These are phyloP conservation scores for Backusella sp. DNA, from an alignment of 192 early-diverging fungal genomes.

Conservation along the genomic window DNA sequence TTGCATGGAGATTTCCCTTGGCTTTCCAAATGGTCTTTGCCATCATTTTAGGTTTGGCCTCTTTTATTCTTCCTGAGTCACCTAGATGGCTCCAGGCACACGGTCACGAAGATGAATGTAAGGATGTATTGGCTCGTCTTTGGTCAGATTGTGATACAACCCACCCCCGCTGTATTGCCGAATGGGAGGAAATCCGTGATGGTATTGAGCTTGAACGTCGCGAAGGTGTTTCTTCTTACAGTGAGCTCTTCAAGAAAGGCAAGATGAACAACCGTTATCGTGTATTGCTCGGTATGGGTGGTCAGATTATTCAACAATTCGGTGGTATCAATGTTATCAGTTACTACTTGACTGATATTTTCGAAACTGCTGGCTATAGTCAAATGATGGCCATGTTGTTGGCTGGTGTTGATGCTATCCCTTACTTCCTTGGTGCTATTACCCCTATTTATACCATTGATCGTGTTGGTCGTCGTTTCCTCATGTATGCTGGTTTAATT, in stretches of 20 bases:
- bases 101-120: constrained; percentile 26
- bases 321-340: constrained; percentile 41
- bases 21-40: constrained; percentile 39
- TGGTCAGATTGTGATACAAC: constrained; percentile 30
- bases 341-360: constrained; percentile 37
- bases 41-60: constrained; percentile 27
- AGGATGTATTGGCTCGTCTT: constrained; percentile 33
- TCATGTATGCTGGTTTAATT: constrained; percentile 41
- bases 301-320: constrained; percentile 40
- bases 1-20: constrained; percentile 38
- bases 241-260: constrained; percentile 34
- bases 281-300: constrained; percentile 39
- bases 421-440: constrained; percentile 73
- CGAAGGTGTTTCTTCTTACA: constrained; percentile 32
- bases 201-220: constrained; percentile 36
- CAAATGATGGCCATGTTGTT: constrained; percentile 43
- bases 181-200: constrained; percentile 37
- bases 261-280: constrained; percentile 39
- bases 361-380: constrained; percentile 54
- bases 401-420: constrained; percentile 64
- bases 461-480: constrained; percentile 64
- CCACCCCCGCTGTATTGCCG: constrained; percentile 31
- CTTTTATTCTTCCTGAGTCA: constrained; percentile 32
- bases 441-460: constrained; percentile 75
- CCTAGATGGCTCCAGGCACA: constrained; percentile 39